Conservation (phyloP, 2,329 filamentous ascomycete genomes). For the Hortaea sp. region DNA sequence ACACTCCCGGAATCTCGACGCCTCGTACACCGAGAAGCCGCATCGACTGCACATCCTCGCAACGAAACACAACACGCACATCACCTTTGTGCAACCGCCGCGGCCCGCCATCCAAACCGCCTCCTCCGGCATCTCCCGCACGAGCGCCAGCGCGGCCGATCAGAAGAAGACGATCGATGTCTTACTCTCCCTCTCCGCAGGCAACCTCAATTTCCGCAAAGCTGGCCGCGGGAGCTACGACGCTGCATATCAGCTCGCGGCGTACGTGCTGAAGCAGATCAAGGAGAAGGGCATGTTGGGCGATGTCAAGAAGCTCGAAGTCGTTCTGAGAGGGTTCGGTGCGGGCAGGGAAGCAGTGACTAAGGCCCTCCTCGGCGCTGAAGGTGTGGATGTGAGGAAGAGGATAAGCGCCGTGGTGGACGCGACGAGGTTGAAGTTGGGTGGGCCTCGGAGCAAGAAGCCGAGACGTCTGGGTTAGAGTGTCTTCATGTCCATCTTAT, state of each 20-base stretch:
- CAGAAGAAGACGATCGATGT: conserved; percentile 42
- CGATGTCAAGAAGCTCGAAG: conserved; percentile 66
- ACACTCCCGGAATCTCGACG: conserved; percentile 10
- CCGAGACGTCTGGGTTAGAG: conserved; percentile 64
- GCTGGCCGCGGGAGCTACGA: conserved; percentile 73
- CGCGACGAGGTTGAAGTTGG: conserved; percentile 86
- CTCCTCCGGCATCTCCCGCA: conserved; percentile 15
- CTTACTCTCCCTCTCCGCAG: conserved; percentile 69
- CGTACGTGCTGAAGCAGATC: conserved; percentile 74
- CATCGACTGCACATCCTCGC: conserved; percentile 82
- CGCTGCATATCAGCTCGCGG: conserved; percentile 79
- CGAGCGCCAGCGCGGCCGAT: conserved; percentile 40
- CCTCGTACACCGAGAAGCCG: conserved; percentile 30
- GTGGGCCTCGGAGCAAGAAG: conserved; percentile 77
- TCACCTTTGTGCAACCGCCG: conserved; percentile 71
- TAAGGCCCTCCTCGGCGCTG: conserved; percentile 78
- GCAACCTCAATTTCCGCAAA: conserved; percentile 89
- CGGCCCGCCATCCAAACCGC: conserved; percentile 17
- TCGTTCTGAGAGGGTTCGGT: conserved; percentile 78
- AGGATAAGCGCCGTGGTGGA: conserved; percentile 76
- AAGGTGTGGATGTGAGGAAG: conserved; percentile 65
- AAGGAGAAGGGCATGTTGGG: conserved; percentile 69
- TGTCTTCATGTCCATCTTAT: too few relatives aligned
- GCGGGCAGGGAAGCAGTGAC: conserved; percentile 76
- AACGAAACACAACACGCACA: conserved; percentile 89